phyloP scores from a whole-genome alignment of 768 basidiomycete species.

The Boletus rubropictus region DNA sequence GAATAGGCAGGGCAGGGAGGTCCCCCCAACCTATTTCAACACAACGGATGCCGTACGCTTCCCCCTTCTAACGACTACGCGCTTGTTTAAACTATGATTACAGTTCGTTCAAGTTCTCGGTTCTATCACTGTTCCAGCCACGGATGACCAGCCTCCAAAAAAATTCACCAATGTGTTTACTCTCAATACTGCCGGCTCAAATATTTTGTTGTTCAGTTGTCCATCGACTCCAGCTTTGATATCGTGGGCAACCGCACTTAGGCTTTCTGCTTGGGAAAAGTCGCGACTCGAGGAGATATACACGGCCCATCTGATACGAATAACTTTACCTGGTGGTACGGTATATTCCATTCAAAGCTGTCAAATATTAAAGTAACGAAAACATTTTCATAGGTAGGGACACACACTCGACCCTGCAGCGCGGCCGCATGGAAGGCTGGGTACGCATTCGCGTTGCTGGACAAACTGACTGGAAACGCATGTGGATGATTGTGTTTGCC shows the following conservation, averaged over 20 bases:
- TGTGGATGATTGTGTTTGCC: slow-evolving; percentile 75
- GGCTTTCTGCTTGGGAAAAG: slow-evolving; percentile 92
- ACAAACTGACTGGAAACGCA: slow-evolving; percentile 93
- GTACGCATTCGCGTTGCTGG: slow-evolving; percentile 87
- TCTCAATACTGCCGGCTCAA: slow-evolving; percentile 90
- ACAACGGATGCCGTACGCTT: slow-evolving; percentile 78
- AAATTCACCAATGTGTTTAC: slow-evolving; percentile 78
- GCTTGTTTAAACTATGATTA: slow-evolving; percentile 7
- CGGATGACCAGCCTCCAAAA: slow-evolving; percentile 43
- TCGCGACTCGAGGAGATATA: slow-evolving; percentile 95
- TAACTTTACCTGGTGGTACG: slow-evolving; percentile 52
- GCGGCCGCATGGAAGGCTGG: slow-evolving; percentile 86
- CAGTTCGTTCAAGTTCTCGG: slow-evolving; percentile 79
- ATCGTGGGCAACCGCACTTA: slow-evolving; percentile 89
- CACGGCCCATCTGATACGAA: slow-evolving; percentile 87
- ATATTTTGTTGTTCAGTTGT: slow-evolving; percentile 85
- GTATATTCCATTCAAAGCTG: slow-evolving; percentile 14
- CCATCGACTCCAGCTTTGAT: slow-evolving; percentile 62
- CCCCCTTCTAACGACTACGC: not conserved
- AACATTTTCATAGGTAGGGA: slow-evolving; percentile 34
- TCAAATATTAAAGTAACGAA: slow-evolving; percentile 21
- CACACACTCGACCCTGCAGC: slow-evolving; percentile 56
- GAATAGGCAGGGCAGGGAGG: slow-evolving; percentile 70
- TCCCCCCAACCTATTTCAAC: slow-evolving; percentile 84
- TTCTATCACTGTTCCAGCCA: slow-evolving; percentile 59